phyloP scores from a whole-genome alignment of 768 basidiomycete genomes.

The Rhizopogon rudus region DNA sequence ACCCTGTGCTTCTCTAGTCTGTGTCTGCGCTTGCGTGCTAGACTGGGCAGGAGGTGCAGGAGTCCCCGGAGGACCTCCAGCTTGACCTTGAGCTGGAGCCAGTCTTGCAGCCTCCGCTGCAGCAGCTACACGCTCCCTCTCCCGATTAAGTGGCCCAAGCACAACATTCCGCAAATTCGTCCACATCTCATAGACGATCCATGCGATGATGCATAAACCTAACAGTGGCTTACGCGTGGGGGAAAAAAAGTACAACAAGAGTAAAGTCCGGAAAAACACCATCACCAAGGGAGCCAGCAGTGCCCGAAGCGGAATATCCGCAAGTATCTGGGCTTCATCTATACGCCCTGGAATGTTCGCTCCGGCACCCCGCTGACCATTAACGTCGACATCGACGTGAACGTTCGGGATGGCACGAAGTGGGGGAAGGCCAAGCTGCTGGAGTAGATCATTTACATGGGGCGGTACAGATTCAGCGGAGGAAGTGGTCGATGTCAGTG shows the following conservation, averaged over 20 bases:
- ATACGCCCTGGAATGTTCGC: conserved; percentile 12
- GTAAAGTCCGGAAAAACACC: conserved; percentile 60
- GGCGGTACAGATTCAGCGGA: conserved; percentile 31
- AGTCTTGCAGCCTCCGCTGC: conserved; percentile 13
- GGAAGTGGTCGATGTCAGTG: conserved; percentile 23
- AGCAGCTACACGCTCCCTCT: conserved; percentile 20
- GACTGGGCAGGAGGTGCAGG: conserved; percentile 12
- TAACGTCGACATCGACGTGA: conserved; percentile 10
- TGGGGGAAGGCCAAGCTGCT: conserved; percentile 58
- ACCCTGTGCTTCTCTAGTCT: conserved; percentile 19
- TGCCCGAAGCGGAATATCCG: conserved; percentile 61
- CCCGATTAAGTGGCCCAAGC: conserved; percentile 33
- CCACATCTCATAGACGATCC: conserved; percentile 77
- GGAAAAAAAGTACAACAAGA: conserved; percentile 74
- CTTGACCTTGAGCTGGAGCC: conserved; percentile 15
- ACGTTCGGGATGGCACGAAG: conserved; percentile 34
- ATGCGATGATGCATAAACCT: conserved; percentile 57
- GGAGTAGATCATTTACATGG: conserved; percentile 57
- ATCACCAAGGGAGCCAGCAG: conserved; percentile 62
- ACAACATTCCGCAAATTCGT: conserved; percentile 51
- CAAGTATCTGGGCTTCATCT: conserved; percentile 33
- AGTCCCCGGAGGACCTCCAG: conserved; percentile 19
- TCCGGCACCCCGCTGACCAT: conserved; percentile 12
- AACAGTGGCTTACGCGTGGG: conserved; percentile 70
- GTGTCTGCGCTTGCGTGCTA: conserved; percentile 8